phyloP scores from a whole-genome alignment of 2,329 filamentous ascomycete species.

The Phaeoacremonium minimum region DNA sequence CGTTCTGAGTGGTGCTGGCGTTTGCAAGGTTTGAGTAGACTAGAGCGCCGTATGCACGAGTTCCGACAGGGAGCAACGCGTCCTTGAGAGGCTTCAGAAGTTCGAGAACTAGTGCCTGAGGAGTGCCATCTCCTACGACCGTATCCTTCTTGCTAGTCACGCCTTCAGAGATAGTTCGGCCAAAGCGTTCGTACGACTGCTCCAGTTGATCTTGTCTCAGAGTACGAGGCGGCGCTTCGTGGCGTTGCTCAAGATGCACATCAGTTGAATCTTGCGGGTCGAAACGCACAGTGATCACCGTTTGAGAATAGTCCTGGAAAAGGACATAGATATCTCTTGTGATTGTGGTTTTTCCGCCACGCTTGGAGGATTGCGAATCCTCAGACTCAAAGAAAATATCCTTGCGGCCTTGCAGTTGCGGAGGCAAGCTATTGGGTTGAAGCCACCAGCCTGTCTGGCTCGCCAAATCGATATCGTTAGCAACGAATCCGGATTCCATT shows the following conservation, averaged over 20 bases:
- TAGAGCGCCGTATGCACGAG: conserved; percentile 81
- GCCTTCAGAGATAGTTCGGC: conserved; percentile 69
- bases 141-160: conserved; percentile 70
- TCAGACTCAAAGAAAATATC: conserved; percentile 83
- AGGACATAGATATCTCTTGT: conserved; percentile 83
- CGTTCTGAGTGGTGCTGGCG: conserved; percentile 81
- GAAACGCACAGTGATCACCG: conserved; percentile 75
- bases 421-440: conserved; percentile 72
- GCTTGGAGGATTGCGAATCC: conserved; percentile 66
- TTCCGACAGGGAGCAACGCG: conserved; percentile 80
- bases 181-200: conserved; percentile 75
- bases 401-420: conserved; percentile 73
- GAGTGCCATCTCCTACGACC: conserved; percentile 78
- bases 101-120: conserved; percentile 72
- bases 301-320: conserved; percentile 95
- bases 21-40: conserved; percentile 96
- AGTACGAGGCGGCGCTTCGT: conserved; percentile 75
- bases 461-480: conserved; percentile 79
- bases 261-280: conserved; percentile 71
- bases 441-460: conserved; percentile 81
- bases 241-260: conserved; percentile 75
- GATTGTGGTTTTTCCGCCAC: conserved; percentile 65
- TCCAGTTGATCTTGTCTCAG: conserved; percentile 93
- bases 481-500: conserved; percentile 78
- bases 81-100: conserved; percentile 70